Percentiles rank a stretch among this genome's conserved stretches.
These are phyloP conservation scores for Penicillium antarcticum DNA, from an alignment of 495 filamentous ascomycete species.

Conservation along the genomic window DNA sequence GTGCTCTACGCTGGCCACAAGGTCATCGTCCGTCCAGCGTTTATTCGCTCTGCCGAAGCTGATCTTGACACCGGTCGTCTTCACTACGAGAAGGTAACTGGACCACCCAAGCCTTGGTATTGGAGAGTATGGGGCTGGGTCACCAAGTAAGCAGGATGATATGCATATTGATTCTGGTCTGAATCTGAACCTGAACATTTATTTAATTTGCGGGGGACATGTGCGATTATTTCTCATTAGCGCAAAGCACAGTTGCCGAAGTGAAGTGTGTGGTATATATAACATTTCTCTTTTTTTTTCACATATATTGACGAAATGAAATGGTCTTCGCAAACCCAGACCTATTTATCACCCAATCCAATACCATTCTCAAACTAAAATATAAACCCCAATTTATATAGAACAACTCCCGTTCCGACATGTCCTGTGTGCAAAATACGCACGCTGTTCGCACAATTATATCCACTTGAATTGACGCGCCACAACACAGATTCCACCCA, in stretches of 20 bases:
- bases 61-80: slow-evolving; percentile 41
- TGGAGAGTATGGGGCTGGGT: slow-evolving; percentile 23
- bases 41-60: slow-evolving; percentile 30
- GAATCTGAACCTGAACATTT: too few relatives aligned
- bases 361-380: neutral
- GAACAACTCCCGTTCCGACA: neutral
- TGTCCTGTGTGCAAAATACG: neutral
- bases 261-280: neutral
- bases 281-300: neutral
- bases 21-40: slow-evolving; percentile 28
- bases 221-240: neutral
- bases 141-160: slow-evolving; percentile 10
- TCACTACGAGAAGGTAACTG: slow-evolving; percentile 28
- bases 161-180: neutral
- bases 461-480: slow-evolving; percentile 17
- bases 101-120: slow-evolving; percentile 26
- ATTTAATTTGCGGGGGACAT: neutral
- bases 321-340: neutral
- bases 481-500: slow-evolving; percentile 34
- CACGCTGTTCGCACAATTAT: neutral
- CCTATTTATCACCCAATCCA: neutral
- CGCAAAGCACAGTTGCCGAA: neutral
- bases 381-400: neutral
- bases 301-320: neutral
- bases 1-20: slow-evolving; percentile 53